phyloP scores from a whole-genome alignment of 768 basidiomycete genomes.

The Pleurotus cornucopiae region DNA sequence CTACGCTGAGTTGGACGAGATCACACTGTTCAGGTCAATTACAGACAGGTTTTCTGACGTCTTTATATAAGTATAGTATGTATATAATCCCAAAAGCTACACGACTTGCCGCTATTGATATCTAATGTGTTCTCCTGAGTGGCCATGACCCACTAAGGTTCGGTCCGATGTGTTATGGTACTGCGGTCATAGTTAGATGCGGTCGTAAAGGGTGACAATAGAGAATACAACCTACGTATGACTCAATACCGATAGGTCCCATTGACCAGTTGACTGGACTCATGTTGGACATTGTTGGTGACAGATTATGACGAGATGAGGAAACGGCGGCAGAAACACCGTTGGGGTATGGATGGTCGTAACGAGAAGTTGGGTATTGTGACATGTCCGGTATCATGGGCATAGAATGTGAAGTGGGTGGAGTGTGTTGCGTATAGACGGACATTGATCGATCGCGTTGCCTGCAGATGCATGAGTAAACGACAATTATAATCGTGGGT shows the following conservation, averaged over 20 bases:
- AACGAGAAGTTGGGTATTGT: constrained; percentile 48
- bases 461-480: not conserved
- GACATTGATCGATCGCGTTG: not conserved
- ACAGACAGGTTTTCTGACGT: not conserved
- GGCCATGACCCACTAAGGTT: constrained; percentile 32
- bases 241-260: constrained; percentile 48
- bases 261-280: constrained; percentile 37
- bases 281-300: constrained; percentile 46
- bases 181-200: constrained; percentile 10
- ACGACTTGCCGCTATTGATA: constrained; percentile 26
- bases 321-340: constrained; percentile 25
- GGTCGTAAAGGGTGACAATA: not conserved
- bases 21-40: not conserved
- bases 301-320: constrained; percentile 35
- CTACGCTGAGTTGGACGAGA: constrained; percentile 5
- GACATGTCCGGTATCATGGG: constrained; percentile 59
- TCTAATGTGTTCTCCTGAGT: constrained; percentile 38
- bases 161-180: constrained; percentile 30
- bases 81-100: not conserved
- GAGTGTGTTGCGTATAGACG: constrained; percentile 39
- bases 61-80: constrained; percentile 1
- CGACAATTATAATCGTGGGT: not conserved
- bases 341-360: constrained; percentile 46
- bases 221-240: constrained; percentile 49
- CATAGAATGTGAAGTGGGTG: constrained; percentile 35